phyloP scores from a whole-genome alignment of 169 alveolate genomes.

The Eimeria nieschulzi region DNA sequence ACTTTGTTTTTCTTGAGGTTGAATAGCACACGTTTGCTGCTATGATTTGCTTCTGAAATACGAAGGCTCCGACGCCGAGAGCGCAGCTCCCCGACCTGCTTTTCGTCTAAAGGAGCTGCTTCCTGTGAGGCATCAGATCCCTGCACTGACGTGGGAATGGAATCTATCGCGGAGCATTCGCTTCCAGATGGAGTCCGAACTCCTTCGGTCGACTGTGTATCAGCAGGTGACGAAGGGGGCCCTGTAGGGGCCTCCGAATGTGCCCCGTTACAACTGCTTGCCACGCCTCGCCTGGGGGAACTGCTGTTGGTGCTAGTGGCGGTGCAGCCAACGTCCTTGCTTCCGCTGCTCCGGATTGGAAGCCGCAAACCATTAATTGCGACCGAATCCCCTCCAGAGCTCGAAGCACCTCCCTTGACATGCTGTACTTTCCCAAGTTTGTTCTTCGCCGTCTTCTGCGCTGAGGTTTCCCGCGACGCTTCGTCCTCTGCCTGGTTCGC shows the following conservation, averaged over 20 bases:
- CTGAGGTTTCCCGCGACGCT: background rate
- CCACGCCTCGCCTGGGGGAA: background rate
- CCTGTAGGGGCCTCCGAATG: no score
- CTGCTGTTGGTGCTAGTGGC: background rate
- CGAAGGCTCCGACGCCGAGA: conserved; percentile 3
- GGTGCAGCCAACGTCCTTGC: background rate
- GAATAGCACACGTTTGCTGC: conserved; percentile 39
- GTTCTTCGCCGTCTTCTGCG: background rate
- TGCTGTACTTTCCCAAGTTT: background rate
- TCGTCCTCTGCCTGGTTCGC: background rate
- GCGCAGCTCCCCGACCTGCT: background rate
- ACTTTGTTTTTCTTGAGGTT: conserved; percentile 30
- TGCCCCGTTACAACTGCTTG: no score
- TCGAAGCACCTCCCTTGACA: background rate
- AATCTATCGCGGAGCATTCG: no score
- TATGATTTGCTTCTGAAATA: background rate
- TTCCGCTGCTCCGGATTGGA: conserved; percentile 47
- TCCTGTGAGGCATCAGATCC: background rate
- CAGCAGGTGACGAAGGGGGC: no score
- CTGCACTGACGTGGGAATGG: background rate
- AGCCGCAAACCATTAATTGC: conserved; percentile 17
- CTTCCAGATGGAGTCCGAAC: no score
- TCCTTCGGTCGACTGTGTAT: no score
- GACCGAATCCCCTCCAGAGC: background rate
- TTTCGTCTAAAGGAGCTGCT: no score